Evolutionary conservation across 352 stramenopile species (phyloP).

Genomic region (Globisporangium alternatum): DNA sequence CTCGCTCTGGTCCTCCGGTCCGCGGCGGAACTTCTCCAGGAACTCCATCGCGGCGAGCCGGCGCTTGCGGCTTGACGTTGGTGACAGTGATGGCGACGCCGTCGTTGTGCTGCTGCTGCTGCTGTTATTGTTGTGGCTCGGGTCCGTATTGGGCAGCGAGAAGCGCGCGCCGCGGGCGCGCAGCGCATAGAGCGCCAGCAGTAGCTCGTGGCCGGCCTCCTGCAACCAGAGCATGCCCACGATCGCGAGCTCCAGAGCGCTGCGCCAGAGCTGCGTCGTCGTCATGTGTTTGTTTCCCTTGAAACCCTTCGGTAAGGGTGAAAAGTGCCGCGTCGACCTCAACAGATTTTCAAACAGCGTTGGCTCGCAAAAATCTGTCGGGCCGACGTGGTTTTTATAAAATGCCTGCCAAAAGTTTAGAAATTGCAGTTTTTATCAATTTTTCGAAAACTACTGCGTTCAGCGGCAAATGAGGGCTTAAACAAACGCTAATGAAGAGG

Average conservation of each 20-base stretch:
- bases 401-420: no score
- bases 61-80: conserved; percentile 2
- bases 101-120: conserved; percentile 3
- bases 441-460: no score
- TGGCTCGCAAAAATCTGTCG: no score
- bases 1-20: conserved; percentile 71
- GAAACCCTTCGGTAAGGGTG: no score
- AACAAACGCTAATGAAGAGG: no score
- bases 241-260: conserved; percentile 20
- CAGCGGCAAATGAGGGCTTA: no score
- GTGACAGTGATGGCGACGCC: background rate
- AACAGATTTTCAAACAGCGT: no score
- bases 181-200: conserved; percentile 15
- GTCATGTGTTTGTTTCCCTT: no score
- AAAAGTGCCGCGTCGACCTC: no score
- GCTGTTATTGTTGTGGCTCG: background rate
- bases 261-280: conserved; percentile 25
- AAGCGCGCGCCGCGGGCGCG: conserved; percentile 13
- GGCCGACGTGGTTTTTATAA: no score
- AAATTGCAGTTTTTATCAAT: no score
- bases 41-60: conserved; percentile 36
- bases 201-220: conserved; percentile 16
- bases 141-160: background rate
- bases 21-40: conserved; percentile 70
- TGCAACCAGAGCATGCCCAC: conserved; percentile 13